Base-by-base conservation (phyloP, 2,329 filamentous ascomycete genomes). In the Pleomassaria siparia region DNA sequence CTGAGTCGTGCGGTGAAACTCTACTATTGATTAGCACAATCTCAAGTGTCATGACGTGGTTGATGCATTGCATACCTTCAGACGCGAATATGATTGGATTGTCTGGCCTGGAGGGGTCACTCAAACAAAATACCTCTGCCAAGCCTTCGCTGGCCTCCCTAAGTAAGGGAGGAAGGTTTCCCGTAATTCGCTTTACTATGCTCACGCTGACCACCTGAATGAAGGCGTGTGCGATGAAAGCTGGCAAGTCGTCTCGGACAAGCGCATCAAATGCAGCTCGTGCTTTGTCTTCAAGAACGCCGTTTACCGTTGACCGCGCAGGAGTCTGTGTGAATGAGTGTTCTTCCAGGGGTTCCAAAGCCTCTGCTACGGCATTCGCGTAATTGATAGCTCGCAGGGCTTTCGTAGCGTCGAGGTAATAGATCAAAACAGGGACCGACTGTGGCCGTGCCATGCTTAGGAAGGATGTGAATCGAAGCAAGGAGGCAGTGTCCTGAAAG, bases 61-160 rank as follows among this genome's bases (percentile, higher is more conserved):
- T 15, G 15, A 2, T 33, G 22, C n/a, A 6, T 13, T 25, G 47
- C 69, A 21, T 63, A 87, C 85, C 85, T 76, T 89, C 84, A 3
- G 86, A 89, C 6, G 86, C 85, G 67, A 90, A 89, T 2, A 90
- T 82, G 50, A 91, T 88, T 0, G 87, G 88, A 61, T 90, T 89
- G 51, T 89, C 88, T 2, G 79, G 75, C 47, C 86, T 75, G 1
- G 85, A 87, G 8, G 88, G 86, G 64, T 91, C 88, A 0, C 86
- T 88, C 45, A 91, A 67, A 62, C 87, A 91, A 57, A 90, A 91
- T 0, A 89, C 86, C 63, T 91, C 87, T 0, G 86, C 87, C 49
- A 91, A 67, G 0, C 86, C 87, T 64, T 91, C 86, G 0, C 85
- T 87, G n/a, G 86, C 80, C 36, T 87, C 83, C 35, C 80, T 77